Conservation (phyloP, 2,329 filamentous ascomycete genomes). For the Ilyonectria destructans region DNA sequence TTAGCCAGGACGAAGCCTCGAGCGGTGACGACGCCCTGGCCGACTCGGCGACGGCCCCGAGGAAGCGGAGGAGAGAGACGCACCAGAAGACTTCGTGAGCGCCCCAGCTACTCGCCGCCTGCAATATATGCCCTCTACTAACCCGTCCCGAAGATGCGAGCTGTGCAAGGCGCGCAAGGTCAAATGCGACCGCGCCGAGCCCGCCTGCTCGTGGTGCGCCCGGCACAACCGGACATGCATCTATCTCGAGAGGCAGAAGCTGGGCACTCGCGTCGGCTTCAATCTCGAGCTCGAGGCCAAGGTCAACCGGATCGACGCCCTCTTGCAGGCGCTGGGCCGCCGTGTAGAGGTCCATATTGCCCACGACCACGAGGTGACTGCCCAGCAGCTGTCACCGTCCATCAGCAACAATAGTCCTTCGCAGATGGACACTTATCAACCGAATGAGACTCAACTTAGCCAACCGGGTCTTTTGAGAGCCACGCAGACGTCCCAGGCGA, state of each 20-base stretch:
- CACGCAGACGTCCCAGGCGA: conserved; percentile 49
- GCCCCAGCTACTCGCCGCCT: conserved; percentile 16
- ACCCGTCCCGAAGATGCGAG: conserved; percentile 55
- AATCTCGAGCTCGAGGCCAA: conserved; percentile 73
- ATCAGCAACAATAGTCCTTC: conserved; percentile 55
- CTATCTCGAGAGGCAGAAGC: conserved; percentile 81
- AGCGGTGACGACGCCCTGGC: conserved; percentile 54
- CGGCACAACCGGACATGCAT: conserved; percentile 78
- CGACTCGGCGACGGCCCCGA: conserved; percentile 45
- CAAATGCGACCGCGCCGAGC: conserved; percentile 69
- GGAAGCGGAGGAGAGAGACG: conserved; percentile 59
- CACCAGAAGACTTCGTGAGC: conserved; percentile 62
- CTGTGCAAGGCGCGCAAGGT: conserved; percentile 64
- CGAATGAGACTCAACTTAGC: conserved; percentile 41
- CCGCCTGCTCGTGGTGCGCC: conserved; percentile 80
- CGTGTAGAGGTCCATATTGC: conserved; percentile 61
- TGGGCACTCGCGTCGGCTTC: conserved; percentile 75
- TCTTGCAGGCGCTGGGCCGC: conserved; percentile 60
- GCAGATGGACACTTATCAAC: conserved; percentile 49
- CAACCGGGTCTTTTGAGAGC: conserved; percentile 40
- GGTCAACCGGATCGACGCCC: conserved; percentile 67
- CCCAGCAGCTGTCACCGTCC: conserved; percentile 53
- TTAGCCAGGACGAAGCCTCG: conserved; percentile 57
- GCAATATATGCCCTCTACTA: conserved; percentile 1
- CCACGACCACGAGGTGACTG: conserved; percentile 49